Evolutionary conservation across 1,284 basidiomycete species (phyloP).

Genomic region (Puccinia triticina): DNA sequence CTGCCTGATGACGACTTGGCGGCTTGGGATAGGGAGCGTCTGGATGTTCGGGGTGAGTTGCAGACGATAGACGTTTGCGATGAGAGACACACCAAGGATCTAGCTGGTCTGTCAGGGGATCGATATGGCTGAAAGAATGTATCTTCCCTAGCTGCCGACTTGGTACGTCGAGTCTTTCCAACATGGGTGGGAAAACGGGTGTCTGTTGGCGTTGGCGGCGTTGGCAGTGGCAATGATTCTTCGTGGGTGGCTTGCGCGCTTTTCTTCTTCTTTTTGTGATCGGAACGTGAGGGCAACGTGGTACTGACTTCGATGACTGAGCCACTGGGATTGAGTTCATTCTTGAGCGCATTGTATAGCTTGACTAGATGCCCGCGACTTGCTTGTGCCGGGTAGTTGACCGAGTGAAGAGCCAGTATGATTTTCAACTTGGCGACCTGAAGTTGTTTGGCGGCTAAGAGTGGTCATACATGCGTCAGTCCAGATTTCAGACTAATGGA

Average conservation of each 20-base stretch:
- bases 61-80: background rate
- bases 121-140: background rate
- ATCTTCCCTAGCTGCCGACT: background rate
- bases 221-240: background rate
- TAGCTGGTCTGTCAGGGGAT: background rate
- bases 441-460: background rate
- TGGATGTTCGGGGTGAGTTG: background rate
- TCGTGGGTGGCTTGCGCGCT: background rate
- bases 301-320: background rate
- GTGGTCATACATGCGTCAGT: background rate
- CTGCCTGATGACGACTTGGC: background rate
- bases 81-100: too few species aligned
- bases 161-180: background rate
- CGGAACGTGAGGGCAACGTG: background rate
- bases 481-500: background rate
- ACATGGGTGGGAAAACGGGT: background rate
- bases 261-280: background rate
- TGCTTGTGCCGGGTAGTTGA: constrained; percentile 3
- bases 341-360: background rate
- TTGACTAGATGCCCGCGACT: background rate
- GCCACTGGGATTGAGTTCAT: background rate
- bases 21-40: constrained; percentile 9
- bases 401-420: background rate
- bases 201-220: background rate
- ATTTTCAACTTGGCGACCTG: constrained; percentile 14